These are phyloP conservation scores for Apiosordaria backusii DNA, from an alignment of 495 filamentous ascomycete genomes.

Conservation along the genomic window DNA sequence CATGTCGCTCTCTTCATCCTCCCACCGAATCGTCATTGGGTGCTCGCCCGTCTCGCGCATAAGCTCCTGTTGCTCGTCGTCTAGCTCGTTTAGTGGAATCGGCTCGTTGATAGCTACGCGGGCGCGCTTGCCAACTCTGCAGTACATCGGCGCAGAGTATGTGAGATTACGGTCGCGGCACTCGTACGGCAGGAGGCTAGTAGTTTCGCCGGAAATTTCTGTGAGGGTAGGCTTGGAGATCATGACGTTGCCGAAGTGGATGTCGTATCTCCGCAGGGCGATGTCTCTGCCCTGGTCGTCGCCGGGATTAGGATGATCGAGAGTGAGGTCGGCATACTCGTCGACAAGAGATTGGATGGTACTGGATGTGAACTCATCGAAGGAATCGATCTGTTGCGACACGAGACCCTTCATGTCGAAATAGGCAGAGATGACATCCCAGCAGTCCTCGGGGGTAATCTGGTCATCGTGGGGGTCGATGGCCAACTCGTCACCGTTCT, in stretches of 20 bases:
- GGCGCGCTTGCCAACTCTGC: slow-evolving; percentile 74
- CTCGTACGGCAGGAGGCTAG: slow-evolving; percentile 81
- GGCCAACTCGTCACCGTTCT: slow-evolving; percentile 51
- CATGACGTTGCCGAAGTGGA: slow-evolving; percentile 82
- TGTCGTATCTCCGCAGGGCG: slow-evolving; percentile 82
- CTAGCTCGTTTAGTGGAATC: slow-evolving; percentile 57
- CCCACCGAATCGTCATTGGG: slow-evolving; percentile 56
- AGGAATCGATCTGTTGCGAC: slow-evolving; percentile 96
- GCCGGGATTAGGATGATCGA: slow-evolving; percentile 80
- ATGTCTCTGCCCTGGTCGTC: slow-evolving; percentile 67
- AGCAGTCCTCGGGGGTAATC: slow-evolving; percentile 92
- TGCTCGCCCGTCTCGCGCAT: slow-evolving; percentile 45
- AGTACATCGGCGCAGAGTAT: slow-evolving; percentile 86
- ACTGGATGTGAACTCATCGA: slow-evolving; percentile 89
- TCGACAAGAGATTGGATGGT: slow-evolving; percentile 90
- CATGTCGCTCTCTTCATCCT: slow-evolving; percentile 47
- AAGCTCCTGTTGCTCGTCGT: slow-evolving; percentile 55
- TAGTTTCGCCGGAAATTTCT: slow-evolving; percentile 84
- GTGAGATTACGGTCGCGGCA: slow-evolving; percentile 92
- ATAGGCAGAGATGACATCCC: slow-evolving; percentile 94
- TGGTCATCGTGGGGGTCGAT: slow-evolving; percentile 76
- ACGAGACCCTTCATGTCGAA: slow-evolving; percentile 94
- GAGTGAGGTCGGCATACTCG: slow-evolving; percentile 79
- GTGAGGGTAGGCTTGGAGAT: slow-evolving; percentile 83
- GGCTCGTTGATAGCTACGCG: slow-evolving; percentile 75